Evolutionary conservation across 257 asterid species (phyloP).

Genomic region (Verbena officinalis): DNA sequence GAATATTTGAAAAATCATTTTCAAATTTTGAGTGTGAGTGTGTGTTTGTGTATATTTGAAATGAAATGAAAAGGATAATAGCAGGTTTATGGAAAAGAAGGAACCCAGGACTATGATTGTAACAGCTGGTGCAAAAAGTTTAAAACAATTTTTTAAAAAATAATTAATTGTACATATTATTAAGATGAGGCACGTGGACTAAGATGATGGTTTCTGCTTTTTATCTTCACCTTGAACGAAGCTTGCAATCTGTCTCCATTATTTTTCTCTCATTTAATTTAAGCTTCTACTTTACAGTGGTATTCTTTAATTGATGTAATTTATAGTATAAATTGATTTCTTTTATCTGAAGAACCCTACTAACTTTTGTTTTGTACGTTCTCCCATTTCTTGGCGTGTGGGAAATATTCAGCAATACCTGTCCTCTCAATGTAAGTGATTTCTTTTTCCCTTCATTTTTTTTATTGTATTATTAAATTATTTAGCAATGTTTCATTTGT

Average conservation of each 20-base stretch:
- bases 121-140: no score
- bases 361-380: constrained; percentile 36
- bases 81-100: no score
- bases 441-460: constrained; percentile 14
- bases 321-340: constrained; percentile 14
- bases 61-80: no score
- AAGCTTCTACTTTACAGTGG: constrained; percentile 15
- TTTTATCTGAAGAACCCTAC: constrained; percentile 20
- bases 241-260: no score
- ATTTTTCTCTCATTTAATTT: no score
- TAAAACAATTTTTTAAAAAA: no score
- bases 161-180: not conserved
- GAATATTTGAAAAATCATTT: constrained; percentile 10
- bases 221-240: no score
- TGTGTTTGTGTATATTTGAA: not conserved
- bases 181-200: no score
- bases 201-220: no score
- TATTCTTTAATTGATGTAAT: constrained; percentile 13
- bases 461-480: constrained; percentile 10
- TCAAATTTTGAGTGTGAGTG: not conserved
- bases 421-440: constrained; percentile 91
- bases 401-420: constrained; percentile 81
- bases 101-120: no score
- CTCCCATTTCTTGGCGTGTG: constrained; percentile 32
- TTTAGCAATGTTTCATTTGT: not conserved